Base-by-base conservation (phyloP, 1,139 yeast species). In the Yamadazyma friedrichii region DNA sequence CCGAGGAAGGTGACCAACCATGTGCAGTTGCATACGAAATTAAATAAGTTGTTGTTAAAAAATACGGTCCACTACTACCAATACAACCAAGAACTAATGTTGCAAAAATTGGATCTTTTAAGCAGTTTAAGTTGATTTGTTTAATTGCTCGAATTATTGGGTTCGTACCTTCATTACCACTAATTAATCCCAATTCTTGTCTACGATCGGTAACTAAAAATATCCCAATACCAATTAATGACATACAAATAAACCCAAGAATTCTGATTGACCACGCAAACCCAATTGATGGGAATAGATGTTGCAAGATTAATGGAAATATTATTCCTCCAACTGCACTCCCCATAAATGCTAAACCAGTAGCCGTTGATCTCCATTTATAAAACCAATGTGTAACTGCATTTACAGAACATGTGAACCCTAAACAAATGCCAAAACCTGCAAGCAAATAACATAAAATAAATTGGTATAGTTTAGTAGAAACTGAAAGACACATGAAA, bases 291-390 rank as follows among this genome's bases (percentile, higher is more conserved):
- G 55, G 53, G 33, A 57, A 56, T 29, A 62, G 49, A 22, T 48
- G 41, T 15, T 55, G 37, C 34, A 59, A 55, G 38, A 59, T 48
- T 12, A 61, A 42, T 4, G 67, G 67, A 30, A 54, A 52, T 9
- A 56, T 45, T 3, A 61, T 54, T 0, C 67, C 67, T 2, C 66
- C 66, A n/a, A 61, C 27, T 4, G 60, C 62, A 20, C 66, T 63
- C 1, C 66, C 66, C 12, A 58, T 51, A 39, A 59, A 59, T 3
- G 59, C 57, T 0, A 50, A 15, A 2, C 65, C 65, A 27, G 59
- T 51, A 4, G 62, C 64, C 28, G 54, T 46, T 2, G 62, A 63
- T 24, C 65, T 39, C 22, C 46, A 49, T 15, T 38, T 43, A 12
- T 47, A 45, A 42, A 58, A 62, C 49, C 53, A 61, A 36, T 62